phyloP scores from a whole-genome alignment of 192 early-diverging fungal species.

The Coemansia sp. region DNA sequence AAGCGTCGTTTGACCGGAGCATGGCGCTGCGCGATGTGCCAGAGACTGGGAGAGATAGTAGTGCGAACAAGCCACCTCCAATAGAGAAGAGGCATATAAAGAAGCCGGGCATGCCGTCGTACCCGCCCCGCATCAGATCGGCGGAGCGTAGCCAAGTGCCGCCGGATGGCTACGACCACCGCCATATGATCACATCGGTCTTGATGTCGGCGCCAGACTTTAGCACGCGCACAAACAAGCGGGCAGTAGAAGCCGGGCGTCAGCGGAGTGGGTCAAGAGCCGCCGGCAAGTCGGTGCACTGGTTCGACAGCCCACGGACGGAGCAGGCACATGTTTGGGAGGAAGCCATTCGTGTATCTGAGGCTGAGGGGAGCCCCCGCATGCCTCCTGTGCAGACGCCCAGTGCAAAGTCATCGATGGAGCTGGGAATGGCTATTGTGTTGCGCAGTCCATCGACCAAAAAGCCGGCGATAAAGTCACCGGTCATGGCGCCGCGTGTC shows the following conservation, averaged over 20 bases:
- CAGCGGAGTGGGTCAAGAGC: not conserved
- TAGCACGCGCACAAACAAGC: slow-evolving; percentile 1
- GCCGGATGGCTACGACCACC: not conserved
- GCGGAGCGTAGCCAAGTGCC: not conserved
- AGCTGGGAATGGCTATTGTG: slow-evolving; percentile 36
- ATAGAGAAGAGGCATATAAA: no score
- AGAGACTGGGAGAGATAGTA: no score
- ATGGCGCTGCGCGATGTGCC: slow-evolving; percentile 26
- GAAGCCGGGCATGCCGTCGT: no score
- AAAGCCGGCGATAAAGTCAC: slow-evolving; percentile 14
- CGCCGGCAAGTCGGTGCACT: slow-evolving; percentile 31
- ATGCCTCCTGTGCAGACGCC: not conserved
- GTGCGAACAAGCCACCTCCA: no score
- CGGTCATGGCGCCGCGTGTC: not conserved
- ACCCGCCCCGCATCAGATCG: slow-evolving; percentile 29
- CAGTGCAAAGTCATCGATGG: slow-evolving; percentile 28
- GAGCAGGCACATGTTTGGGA: not conserved
- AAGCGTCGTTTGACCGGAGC: slow-evolving; percentile 44
- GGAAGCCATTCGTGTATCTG: not conserved
- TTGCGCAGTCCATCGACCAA: slow-evolving; percentile 39
- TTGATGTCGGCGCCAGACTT: not conserved
- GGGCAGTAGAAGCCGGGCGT: no score
- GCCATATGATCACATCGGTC: slow-evolving; percentile 9
- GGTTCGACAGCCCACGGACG: slow-evolving; percentile 30
- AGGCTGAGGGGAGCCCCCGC: not conserved